These are phyloP conservation scores for Kokia cookei DNA, from an alignment of 441 rosid species.

Conservation along the genomic window DNA sequence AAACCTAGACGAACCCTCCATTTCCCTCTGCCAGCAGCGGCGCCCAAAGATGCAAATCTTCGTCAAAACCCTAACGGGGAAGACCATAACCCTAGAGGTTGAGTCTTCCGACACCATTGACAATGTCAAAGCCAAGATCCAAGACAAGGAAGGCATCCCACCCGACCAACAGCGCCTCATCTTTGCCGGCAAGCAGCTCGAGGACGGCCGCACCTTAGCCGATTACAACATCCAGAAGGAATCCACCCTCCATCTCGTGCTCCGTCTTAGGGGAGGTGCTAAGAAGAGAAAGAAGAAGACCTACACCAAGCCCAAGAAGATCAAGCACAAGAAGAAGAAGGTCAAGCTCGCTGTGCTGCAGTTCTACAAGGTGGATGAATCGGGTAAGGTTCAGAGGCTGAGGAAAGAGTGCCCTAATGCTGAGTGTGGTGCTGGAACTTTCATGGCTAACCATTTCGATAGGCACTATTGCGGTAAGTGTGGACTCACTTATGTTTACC, in stretches of 20 bases:
- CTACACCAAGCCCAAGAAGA: conserved; percentile 87
- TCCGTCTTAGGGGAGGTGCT: conserved; percentile 83
- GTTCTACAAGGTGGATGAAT: conserved; percentile 73
- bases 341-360: conserved; percentile 86
- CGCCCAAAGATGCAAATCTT: conserved; percentile 87
- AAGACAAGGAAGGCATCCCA: conserved; percentile 80
- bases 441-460: conserved; percentile 84
- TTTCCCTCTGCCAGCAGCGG: neutral
- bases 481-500: conserved; percentile 76
- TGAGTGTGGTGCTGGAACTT: conserved; percentile 81
- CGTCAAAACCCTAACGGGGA: conserved; percentile 90
- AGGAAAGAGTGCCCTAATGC: conserved; percentile 85
- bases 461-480: conserved; percentile 92
- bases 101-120: conserved; percentile 89
- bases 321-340: conserved; percentile 91
- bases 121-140: conserved; percentile 85
- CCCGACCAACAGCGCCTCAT: conserved; percentile 86
- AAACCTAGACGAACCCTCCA: neutral
- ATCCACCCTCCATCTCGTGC: conserved; percentile 78
- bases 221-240: conserved; percentile 93
- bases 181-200: conserved; percentile 88
- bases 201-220: conserved; percentile 83
- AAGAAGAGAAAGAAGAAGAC: conserved; percentile 97
- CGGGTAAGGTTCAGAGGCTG: conserved; percentile 71
- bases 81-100: conserved; percentile 80